Conservation (phyloP, 1,139 yeast species). For the Taiozyma sp. region DNA sequence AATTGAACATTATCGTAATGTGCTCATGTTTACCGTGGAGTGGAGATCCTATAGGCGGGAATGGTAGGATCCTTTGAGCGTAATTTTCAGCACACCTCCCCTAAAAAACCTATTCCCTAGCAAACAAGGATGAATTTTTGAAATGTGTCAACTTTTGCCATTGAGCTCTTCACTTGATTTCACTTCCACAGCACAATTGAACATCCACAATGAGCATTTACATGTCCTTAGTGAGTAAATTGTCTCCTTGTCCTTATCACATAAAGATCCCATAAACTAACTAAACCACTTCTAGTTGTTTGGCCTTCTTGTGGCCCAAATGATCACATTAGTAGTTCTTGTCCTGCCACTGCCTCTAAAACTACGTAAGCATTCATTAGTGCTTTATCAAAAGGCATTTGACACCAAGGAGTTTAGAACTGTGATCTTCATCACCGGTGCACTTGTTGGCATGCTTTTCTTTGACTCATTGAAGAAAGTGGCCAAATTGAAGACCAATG, state of each 20-base stretch:
- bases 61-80: not conserved
- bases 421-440: constrained; percentile 40
- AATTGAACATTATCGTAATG: not conserved
- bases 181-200: not conserved
- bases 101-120: not conserved
- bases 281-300: not conserved
- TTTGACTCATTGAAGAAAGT: constrained; percentile 40
- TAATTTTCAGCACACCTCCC: not conserved
- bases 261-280: not conserved
- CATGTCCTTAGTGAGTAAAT: constrained; percentile 22
- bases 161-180: not conserved
- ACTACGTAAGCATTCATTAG: constrained; percentile 44
- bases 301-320: constrained; percentile 26
- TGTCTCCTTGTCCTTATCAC: not conserved
- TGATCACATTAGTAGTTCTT: constrained; percentile 46
- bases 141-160: not conserved
- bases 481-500: constrained; percentile 14
- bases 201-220: constrained; percentile 29
- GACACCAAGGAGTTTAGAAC: constrained; percentile 43
- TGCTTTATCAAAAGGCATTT: constrained; percentile 31
- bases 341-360: constrained; percentile 60
- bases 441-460: constrained; percentile 50
- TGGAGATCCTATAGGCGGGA: not conserved
- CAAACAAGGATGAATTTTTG: not conserved
- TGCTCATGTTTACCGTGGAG: not conserved